phyloP scores from a whole-genome alignment of 176 grass and related monocot species.

The Thinopyrum elongatum region DNA sequence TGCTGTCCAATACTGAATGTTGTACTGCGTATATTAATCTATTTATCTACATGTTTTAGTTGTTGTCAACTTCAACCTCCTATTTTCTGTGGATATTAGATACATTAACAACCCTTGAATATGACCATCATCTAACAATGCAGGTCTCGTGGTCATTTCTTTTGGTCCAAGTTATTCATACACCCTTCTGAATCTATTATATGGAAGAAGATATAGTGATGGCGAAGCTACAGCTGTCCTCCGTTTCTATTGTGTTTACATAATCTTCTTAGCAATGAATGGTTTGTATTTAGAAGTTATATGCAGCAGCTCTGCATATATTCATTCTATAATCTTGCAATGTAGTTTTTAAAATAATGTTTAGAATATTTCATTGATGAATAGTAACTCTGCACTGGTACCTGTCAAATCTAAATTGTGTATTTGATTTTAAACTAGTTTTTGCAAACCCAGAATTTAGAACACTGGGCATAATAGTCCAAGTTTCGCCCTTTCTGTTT shows the following conservation, averaged over 20 bases:
- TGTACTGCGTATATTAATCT: background rate
- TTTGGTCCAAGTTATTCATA: constrained; percentile 99
- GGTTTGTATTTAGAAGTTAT: constrained; percentile 45
- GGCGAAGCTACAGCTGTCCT: constrained; percentile 73
- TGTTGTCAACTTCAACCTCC: background rate
- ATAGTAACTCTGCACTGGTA: background rate
- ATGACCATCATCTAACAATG: constrained; percentile 26
- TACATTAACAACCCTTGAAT: background rate
- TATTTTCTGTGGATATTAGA: constrained; percentile 17
- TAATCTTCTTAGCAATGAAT: constrained; percentile 88
- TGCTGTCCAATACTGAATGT: constrained; percentile 14
- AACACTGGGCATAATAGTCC: background rate
- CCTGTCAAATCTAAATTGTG: background rate
- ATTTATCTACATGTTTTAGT: constrained; percentile 9
- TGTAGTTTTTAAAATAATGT: background rate
- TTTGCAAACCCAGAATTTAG: background rate
- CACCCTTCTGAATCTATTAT: constrained; percentile 79
- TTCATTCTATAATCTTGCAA: constrained; percentile 12
- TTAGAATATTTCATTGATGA: background rate
- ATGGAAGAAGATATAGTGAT: constrained; percentile 74
- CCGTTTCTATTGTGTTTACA: constrained; percentile 89
- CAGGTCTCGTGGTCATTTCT: constrained; percentile 81
- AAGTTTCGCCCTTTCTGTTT: background rate
- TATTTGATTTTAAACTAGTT: background rate
- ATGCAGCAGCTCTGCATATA: constrained; percentile 17